Conservation (phyloP, 805 yeast species). For the Cyberlindnera xylosilytica region DNA sequence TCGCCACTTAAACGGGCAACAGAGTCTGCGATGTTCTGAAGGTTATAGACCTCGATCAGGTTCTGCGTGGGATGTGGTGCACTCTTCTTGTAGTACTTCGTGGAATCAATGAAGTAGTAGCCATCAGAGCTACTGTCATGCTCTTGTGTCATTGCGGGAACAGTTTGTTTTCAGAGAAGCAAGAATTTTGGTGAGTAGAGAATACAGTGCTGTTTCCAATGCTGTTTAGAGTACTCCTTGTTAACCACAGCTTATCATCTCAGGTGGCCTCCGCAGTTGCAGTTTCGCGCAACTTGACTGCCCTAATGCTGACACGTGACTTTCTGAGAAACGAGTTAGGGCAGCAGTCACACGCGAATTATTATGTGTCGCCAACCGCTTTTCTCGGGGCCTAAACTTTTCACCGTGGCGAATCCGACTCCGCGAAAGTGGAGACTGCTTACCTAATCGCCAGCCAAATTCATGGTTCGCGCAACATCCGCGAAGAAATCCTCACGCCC, state of each 20-base stretch:
- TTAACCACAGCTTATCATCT: neutral
- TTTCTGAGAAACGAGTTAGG: neutral
- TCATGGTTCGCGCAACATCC: conserved; percentile 14
- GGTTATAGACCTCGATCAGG: conserved; percentile 63
- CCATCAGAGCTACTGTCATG: conserved; percentile 18
- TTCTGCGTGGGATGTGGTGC: conserved; percentile 73
- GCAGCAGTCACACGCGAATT: conserved; percentile 6
- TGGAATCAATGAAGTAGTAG: conserved; percentile 39
- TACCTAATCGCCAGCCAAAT: conserved; percentile 8
- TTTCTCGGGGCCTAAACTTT: neutral
- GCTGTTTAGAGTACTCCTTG: too few species aligned
- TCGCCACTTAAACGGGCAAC: conserved; percentile 85
- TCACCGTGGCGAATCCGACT: neutral
- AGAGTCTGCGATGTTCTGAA: conserved; percentile 66
- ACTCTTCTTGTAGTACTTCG: conserved; percentile 32
- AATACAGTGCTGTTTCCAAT: too few species aligned
- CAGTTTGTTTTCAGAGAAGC: neutral
- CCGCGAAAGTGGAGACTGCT: conserved; percentile 3
- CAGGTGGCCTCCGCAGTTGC: conserved; percentile 1
- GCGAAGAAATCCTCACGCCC: conserved; percentile 16
- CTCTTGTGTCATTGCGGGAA: conserved; percentile 14
- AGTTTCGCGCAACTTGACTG: neutral
- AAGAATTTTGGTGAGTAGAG: too few species aligned
- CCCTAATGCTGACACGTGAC: conserved; percentile 4
- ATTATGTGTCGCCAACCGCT: conserved; percentile 7